phyloP scores from a whole-genome alignment of 768 basidiomycete species.

The Xanthoconium stramineum region DNA sequence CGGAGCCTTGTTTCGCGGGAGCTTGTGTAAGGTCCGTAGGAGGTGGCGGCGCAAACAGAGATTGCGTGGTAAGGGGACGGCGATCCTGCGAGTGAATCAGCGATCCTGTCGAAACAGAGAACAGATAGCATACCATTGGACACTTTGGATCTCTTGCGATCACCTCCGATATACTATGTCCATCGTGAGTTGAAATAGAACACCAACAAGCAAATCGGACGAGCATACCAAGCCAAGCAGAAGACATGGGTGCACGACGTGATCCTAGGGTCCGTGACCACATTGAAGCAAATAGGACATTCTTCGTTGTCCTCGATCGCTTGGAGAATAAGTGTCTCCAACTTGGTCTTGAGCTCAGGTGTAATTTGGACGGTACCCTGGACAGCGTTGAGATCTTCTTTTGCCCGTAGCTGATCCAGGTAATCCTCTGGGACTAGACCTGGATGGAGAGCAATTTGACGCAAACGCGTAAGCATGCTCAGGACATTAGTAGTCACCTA shows the following conservation, averaged over 20 bases:
- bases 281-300: slow-evolving; percentile 71
- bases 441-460: slow-evolving; percentile 80
- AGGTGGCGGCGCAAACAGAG: slow-evolving; percentile 61
- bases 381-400: slow-evolving; percentile 25
- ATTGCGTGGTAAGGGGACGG: slow-evolving; percentile 48
- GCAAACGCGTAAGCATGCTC: slow-evolving; percentile 81
- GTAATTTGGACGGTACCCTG: slow-evolving; percentile 40
- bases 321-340: slow-evolving; percentile 59
- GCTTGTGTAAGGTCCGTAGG: slow-evolving; percentile 69
- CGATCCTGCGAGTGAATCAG: slow-evolving; percentile 56
- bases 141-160: slow-evolving; percentile 72
- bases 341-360: slow-evolving; percentile 48
- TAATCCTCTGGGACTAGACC: slow-evolving; percentile 70
- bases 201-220: neutral
- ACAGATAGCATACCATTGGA: slow-evolving; percentile 59
- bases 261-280: slow-evolving; percentile 63
- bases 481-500: slow-evolving; percentile 70
- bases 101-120: neutral
- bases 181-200: slow-evolving; percentile 1
- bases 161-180: slow-evolving; percentile 61
- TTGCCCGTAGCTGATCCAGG: slow-evolving; percentile 52
- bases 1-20: slow-evolving; percentile 40
- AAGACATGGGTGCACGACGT: slow-evolving; percentile 72
- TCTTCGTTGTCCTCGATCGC: slow-evolving; percentile 81
- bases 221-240: slow-evolving; percentile 62